These are phyloP conservation scores for Russula earlei DNA, from an alignment of 768 basidiomycete genomes.

Conservation along the genomic window DNA sequence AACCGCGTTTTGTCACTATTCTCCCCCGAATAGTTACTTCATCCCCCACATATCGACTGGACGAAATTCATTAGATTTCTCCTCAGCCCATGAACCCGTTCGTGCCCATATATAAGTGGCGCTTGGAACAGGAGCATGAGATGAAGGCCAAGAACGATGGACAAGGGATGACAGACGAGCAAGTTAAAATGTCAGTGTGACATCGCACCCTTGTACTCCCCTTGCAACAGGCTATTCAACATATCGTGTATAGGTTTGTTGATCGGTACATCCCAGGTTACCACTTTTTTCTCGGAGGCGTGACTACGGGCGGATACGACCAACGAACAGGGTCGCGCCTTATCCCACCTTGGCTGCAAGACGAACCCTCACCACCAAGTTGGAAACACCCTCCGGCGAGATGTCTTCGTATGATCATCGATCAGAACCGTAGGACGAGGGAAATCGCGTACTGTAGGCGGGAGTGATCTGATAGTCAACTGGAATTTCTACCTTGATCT, in stretches of 20 bases:
- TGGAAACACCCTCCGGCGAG: neutral
- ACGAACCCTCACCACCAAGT: conserved; percentile 19
- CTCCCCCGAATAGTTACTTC: neutral
- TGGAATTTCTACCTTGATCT: neutral
- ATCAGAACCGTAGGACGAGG: conserved; percentile 42
- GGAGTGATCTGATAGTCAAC: conserved; percentile 22
- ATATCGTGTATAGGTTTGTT: conserved; percentile 49
- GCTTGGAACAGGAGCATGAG: conserved; percentile 78
- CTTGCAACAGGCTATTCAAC: neutral
- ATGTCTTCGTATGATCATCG: conserved; percentile 42
- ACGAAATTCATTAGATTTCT: conserved; percentile 27
- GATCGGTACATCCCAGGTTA: conserved; percentile 94
- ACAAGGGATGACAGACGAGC: conserved; percentile 75
- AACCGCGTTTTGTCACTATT: neutral
- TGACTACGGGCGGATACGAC: conserved; percentile 29
- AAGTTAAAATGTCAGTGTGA: conserved; percentile 44
- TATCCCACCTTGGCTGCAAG: conserved; percentile 39
- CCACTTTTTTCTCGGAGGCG: conserved; percentile 68
- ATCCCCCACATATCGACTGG: neutral
- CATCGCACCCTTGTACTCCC: neutral
- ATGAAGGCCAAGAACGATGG: conserved; percentile 86
- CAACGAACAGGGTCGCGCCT: conserved; percentile 10
- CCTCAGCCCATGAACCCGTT: conserved; percentile 31
- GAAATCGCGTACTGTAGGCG: conserved; percentile 29
- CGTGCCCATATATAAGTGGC: conserved; percentile 73